Base-by-base conservation (phyloP, 129 eudicot genomes). In the Helianthus tuberosus region DNA sequence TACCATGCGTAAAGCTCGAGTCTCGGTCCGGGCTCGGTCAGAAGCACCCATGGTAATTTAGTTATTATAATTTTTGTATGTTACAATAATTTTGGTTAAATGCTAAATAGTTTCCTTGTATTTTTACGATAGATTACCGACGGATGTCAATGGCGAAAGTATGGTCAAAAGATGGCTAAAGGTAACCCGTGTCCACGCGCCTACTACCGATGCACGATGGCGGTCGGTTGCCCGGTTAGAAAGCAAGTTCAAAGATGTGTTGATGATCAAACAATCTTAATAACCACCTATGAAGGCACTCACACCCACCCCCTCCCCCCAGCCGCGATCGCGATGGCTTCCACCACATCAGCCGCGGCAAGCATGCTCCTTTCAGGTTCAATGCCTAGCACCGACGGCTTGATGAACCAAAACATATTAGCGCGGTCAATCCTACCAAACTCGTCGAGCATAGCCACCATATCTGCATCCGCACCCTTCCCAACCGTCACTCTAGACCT, bases 221-320 rank as follows among this genome's bases (percentile, higher is more conserved):
- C 92, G 0, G 86, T 77, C 29, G 86, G 90, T 16, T 91, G 97
- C 54, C 96, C 97, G 0, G 97, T 91, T 3, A 89, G 97, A 71
- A 89, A 89, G 80, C 95, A 89, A 82, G 98, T 93, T 55, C 98
- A 93, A 88, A 89, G 98, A 77, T 89, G 98, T 81, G 98, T 96
- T 0, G 98, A 93, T 29, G 98, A 93, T 55, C 78, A 83, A 20
- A 75, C 90, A 15, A 79, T 93, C 12, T 53, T 93, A 29, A 89
- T 89, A 71, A 93, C 98, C 9, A 89, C 96, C 3, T 93, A 93
- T 46, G 98, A 93, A 80, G 98, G 98, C 3, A 89, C 79, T 64
- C 98, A 93, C 83, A 89, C 76, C 84, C 98, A 93, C 80, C 96
- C 98, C 0, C 74, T 93, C 15, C 98, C 98, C 0, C 96, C 96